Evolutionary conservation across 148 eudicot species (phyloP).

Genomic region (Polygonum maritimum): DNA sequence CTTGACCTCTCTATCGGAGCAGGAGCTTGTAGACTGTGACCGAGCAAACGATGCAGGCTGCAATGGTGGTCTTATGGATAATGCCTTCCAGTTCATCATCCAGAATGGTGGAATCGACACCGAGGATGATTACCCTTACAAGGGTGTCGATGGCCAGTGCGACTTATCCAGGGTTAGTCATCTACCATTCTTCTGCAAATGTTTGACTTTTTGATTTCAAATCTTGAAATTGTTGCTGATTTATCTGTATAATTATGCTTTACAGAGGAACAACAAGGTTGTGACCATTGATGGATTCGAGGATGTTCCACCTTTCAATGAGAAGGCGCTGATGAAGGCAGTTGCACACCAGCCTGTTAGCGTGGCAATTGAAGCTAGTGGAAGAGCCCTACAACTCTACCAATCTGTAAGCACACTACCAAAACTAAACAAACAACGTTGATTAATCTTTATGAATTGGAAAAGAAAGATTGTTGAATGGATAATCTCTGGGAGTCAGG

Average conservation of each 20-base stretch:
- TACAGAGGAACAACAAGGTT: constrained; percentile 69
- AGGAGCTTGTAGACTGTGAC: constrained; percentile 37
- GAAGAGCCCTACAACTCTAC: constrained; percentile 65
- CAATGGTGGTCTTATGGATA: constrained; percentile 20
- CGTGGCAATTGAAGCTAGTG: constrained; percentile 85
- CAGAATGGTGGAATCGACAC: constrained; percentile 33
- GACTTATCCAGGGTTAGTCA: constrained; percentile 7
- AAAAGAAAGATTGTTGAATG: too few relatives aligned
- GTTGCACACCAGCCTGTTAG: constrained; percentile 93
- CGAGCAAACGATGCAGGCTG: constrained; percentile 20
- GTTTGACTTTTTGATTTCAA: background rate
- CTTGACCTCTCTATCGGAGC: constrained; percentile 34
- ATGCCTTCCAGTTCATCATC: constrained; percentile 22
- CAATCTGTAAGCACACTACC: constrained; percentile 34
- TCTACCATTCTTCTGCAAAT: background rate
- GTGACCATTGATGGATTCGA: constrained; percentile 83
- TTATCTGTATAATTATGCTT: background rate
- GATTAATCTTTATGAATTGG: too few relatives aligned
- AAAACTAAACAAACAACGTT: background rate
- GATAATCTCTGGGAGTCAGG: too few relatives aligned
- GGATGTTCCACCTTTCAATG: constrained; percentile 67
- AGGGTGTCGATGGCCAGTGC: constrained; percentile 10
- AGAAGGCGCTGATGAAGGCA: constrained; percentile 73
- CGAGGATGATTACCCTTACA: constrained; percentile 22
- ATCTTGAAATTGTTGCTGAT: background rate